Evolutionary conservation across 2,329 filamentous ascomycete genomes (phyloP), one percentile per base, ranked within the genome.

Genomic region (Botrytis byssoidea): DNA sequence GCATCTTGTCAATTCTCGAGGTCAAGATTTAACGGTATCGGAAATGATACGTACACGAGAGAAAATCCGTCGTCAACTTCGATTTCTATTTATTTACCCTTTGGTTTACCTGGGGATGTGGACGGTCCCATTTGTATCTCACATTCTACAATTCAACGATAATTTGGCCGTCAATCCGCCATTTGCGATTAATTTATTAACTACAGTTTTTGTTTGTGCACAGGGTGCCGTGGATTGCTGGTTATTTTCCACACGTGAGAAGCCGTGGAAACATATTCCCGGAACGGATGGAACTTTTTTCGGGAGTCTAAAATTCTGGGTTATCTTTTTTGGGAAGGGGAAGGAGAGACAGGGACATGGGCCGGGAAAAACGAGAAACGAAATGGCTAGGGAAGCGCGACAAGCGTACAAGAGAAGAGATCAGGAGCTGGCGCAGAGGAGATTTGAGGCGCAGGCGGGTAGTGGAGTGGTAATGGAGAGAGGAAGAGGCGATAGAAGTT

Each of bases 61-160:
- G 25, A 88, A 87, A 74, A 90, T 93, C 74, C 86, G 88, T 63
- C 87, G 90, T 16, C 92, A 94, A 78, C 85, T 94, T 3, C 88
- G 91, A 46, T 87, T 92, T 44, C 85, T 94, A 29, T 93, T 95
- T 82, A 89, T 94, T 66, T 95, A 95, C 80, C 93, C 93, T 0
- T 80, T 91, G 29, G 87, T 92, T 6, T 95, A 95, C 81, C 85
- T 92, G 32, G 81, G 88, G 7, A 88, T 93, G 76, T 95, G 93
- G 93, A 82, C 92, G 5, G 83, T 92, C 12, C 92, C 93, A 0
- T 93, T 94, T 77, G 83, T 90, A 3, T 85, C 85, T 3, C 91
- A 94, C 80, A 85, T 89, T 68, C 82, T 90, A 68, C 86, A 85
- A 71, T 92, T 90, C 81, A 84, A 85, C 75, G 84, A 89, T 67